Percentiles rank a stretch among this genome's conserved stretches.
Conservation (phyloP, 768 basidiomycete genomes). For the Boletus bicolor region DNA sequence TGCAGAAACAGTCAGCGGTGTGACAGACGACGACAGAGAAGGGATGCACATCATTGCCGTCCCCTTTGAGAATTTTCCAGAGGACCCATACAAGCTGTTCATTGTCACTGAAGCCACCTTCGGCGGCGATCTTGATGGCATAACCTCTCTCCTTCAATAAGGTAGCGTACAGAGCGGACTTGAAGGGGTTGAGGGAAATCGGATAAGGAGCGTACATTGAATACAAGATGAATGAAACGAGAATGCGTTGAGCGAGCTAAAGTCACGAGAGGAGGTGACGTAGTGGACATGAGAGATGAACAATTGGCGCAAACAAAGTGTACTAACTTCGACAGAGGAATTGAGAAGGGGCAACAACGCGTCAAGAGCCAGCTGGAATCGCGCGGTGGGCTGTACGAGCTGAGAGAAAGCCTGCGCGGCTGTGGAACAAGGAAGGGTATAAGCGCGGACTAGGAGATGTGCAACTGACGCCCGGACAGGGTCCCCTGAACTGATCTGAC, state of each 20-base stretch:
- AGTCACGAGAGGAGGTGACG: constrained; percentile 8
- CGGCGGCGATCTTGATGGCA: constrained; percentile 49
- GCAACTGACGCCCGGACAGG: constrained; percentile 60
- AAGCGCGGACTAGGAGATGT: constrained; percentile 64
- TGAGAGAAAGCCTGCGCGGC: constrained; percentile 73
- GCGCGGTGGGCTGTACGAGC: constrained; percentile 69
- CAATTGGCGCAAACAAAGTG: constrained; percentile 7
- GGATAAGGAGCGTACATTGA: constrained; percentile 79
- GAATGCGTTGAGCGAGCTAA: constrained; percentile 69
- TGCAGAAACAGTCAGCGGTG: constrained; percentile 27
- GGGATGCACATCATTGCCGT: constrained; percentile 67
- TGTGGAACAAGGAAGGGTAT: constrained; percentile 71
- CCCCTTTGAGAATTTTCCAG: constrained; percentile 83
- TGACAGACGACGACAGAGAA: background rate
- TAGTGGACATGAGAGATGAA: constrained; percentile 17
- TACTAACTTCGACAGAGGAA: constrained; percentile 52
- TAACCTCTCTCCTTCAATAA: constrained; percentile 66
- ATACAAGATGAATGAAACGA: constrained; percentile 77
- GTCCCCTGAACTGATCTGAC: constrained; percentile 34
- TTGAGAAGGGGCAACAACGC: constrained; percentile 72
- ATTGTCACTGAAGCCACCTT: constrained; percentile 51
- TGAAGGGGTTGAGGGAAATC: constrained; percentile 79
- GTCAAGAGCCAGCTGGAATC: constrained; percentile 83
- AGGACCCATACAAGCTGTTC: constrained; percentile 84
- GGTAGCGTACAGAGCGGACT: constrained; percentile 62